Evolutionary conservation across 148 eudicot genomes (phyloP).

Genomic region (Camellia lanceoleosa): DNA sequence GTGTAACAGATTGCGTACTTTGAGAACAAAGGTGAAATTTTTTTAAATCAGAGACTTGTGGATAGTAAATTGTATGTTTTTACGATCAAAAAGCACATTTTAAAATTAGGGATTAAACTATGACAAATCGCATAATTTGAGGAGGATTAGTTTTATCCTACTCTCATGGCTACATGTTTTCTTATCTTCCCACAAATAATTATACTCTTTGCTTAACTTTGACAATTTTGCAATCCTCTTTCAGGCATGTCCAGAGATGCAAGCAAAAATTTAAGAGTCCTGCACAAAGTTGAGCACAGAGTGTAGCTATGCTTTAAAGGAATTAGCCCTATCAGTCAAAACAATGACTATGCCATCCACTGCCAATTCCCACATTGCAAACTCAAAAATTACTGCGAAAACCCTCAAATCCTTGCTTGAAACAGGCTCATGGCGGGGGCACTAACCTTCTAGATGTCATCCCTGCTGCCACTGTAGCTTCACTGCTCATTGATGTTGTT

Average conservation of each 20-base stretch:
- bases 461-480: slow-evolving; percentile 25
- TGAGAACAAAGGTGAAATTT: no score
- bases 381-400: slow-evolving; percentile 38
- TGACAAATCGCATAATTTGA: no score
- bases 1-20: no score
- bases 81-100: no score
- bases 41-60: no score
- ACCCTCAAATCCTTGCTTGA: slow-evolving; percentile 30
- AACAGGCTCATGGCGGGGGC: slow-evolving; percentile 20
- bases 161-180: no score
- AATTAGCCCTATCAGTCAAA: slow-evolving; percentile 39
- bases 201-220: neutral
- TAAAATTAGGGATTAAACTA: no score
- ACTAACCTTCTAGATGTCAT: slow-evolving; percentile 18
- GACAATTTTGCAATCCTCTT: neutral
- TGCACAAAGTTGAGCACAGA: slow-evolving; percentile 53
- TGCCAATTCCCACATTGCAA: slow-evolving; percentile 31
- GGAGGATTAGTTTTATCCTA: no score
- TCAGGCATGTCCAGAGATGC: slow-evolving; percentile 42
- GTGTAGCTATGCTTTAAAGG: slow-evolving; percentile 42
- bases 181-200: no score
- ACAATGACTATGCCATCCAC: slow-evolving; percentile 35
- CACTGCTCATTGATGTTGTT: slow-evolving; percentile 25
- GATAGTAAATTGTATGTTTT: no score
- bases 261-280: slow-evolving; percentile 40